Evolutionary conservation across 2,329 filamentous ascomycete species (phyloP).

Genomic region (Pseudogymnoascus sp.): DNA sequence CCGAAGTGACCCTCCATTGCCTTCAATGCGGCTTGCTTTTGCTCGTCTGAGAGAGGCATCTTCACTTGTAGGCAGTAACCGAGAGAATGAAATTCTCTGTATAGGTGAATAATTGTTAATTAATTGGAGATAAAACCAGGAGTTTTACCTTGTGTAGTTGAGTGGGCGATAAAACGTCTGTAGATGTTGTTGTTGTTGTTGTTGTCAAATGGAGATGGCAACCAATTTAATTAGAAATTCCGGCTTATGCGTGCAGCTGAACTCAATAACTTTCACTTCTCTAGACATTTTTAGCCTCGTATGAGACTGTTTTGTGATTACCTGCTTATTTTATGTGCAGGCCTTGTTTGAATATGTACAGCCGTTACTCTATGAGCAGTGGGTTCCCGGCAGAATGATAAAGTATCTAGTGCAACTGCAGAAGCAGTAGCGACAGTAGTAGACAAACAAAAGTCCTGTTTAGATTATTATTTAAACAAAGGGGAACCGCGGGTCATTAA

Average conservation of each 20-base stretch:
- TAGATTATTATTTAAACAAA: not conserved
- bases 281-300: not conserved
- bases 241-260: not conserved
- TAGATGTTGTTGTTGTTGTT: not conserved
- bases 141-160: not conserved
- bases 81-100: not conserved
- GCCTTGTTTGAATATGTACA: not conserved
- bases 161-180: not conserved
- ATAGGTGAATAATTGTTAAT: not conserved
- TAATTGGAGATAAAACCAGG: not conserved
- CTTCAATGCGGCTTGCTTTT: not conserved
- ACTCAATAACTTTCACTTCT: not conserved
- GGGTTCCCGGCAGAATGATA: not conserved
- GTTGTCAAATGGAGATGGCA: not conserved
- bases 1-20: no score
- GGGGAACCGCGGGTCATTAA: not conserved
- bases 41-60: not conserved
- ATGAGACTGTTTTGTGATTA: not conserved
- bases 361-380: not conserved
- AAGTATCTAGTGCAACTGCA: not conserved
- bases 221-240: not conserved
- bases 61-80: not conserved
- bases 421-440: not conserved
- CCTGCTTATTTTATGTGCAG: not conserved
- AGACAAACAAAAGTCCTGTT: not conserved